A percentile compares a stretch with the other conserved stretches of the same genome.
These are phyloP conservation scores for Pyrenochaeta sp. DNA, from an alignment of 2,329 filamentous ascomycete species.

Conservation along the genomic window DNA sequence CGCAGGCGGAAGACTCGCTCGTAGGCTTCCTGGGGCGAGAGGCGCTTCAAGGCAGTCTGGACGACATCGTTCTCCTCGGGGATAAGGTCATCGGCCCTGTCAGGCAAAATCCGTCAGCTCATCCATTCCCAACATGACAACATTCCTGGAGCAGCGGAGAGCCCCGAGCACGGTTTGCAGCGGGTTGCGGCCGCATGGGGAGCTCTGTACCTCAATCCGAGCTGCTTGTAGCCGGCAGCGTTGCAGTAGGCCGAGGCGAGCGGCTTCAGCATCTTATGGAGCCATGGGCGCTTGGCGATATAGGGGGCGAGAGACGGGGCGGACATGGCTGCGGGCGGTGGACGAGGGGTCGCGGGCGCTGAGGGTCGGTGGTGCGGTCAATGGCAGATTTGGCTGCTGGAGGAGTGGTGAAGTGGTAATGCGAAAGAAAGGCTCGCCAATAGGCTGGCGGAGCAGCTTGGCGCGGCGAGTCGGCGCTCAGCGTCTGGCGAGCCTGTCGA, in stretches of 20 bases:
- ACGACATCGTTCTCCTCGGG: conserved; percentile 90
- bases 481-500: conserved; percentile 18
- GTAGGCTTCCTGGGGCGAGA: conserved; percentile 88
- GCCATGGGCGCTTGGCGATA: conserved; percentile 85
- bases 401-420: conserved; percentile 25
- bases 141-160: not conserved
- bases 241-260: conserved; percentile 88
- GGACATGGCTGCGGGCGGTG: conserved; percentile 64
- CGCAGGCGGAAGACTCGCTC: conserved; percentile 98
- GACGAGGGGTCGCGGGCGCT: conserved; percentile 25
- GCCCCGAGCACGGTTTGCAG: not conserved
- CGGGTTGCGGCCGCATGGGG: conserved; percentile 2
- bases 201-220: conserved; percentile 79
- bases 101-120: conserved; percentile 38
- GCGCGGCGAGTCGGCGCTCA: too few species aligned
- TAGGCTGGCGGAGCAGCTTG: too few species aligned
- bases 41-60: conserved; percentile 87
- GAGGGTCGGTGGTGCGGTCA: conserved; percentile 35
- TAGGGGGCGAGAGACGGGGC: conserved; percentile 76
- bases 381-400: conserved; percentile 30
- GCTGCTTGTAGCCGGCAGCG: conserved; percentile 88
- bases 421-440: conserved; percentile 27
- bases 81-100: conserved; percentile 92
- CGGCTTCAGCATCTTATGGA: conserved; percentile 79
- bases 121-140: conserved; percentile 22